Conservation (phyloP, 176 grass and related monocot genomes). For the Poa annua region DNA sequence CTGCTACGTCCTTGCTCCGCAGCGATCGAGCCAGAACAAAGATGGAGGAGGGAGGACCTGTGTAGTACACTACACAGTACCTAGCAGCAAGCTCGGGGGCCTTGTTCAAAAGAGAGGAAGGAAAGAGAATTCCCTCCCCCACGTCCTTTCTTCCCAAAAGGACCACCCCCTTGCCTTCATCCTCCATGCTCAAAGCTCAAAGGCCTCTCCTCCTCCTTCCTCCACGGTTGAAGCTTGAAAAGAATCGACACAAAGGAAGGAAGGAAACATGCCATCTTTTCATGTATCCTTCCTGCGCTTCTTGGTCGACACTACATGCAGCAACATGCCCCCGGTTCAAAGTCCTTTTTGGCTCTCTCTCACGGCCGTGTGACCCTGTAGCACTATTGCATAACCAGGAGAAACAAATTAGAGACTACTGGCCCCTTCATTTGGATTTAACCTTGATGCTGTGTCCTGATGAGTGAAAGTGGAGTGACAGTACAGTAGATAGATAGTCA, state of each 20-base stretch:
- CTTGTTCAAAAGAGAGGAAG: neutral
- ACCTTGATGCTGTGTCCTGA: neutral
- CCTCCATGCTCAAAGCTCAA: neutral
- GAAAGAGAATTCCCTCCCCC: slow-evolving; percentile 39
- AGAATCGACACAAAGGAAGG: slow-evolving; percentile 45
- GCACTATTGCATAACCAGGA: neutral
- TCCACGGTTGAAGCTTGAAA: slow-evolving; percentile 2
- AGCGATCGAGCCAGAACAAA: slow-evolving; percentile 1
- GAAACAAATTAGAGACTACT: neutral
- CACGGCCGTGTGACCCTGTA: no score
- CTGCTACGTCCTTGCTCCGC: neutral
- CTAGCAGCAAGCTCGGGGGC: neutral
- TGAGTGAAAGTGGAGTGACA: neutral
- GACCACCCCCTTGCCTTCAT: neutral
- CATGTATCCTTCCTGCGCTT: slow-evolving; percentile 22
- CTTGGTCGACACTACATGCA: neutral
- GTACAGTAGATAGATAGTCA: slow-evolving; percentile 10
- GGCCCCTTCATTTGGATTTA: neutral
- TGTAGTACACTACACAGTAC: no score
- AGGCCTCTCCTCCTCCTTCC: no score
- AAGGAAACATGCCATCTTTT: slow-evolving; percentile 43
- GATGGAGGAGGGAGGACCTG: neutral
- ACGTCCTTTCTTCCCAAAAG: slow-evolving; percentile 33
- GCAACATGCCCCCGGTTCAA: neutral
- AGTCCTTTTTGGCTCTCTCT: neutral